Conservation (phyloP, 306 rosid species). For the Citrullus amarus region DNA sequence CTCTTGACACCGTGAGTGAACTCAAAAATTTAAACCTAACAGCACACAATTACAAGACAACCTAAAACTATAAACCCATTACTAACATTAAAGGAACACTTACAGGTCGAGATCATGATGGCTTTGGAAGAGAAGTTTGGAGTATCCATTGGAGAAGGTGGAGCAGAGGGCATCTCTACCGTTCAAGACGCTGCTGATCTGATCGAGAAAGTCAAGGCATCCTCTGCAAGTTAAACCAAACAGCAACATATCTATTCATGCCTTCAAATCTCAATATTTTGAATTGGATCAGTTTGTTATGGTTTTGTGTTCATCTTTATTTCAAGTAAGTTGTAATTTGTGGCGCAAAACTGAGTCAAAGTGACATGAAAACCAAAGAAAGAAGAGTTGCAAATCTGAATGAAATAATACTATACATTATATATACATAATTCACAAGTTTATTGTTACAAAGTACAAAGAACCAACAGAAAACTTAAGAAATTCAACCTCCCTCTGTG, state of each 20-base stretch:
- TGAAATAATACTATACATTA: neutral
- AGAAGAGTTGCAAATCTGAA: neutral
- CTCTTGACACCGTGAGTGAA: slow-evolving; percentile 44
- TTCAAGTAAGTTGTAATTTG: neutral
- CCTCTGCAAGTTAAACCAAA: slow-evolving; percentile 8
- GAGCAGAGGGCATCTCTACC: slow-evolving; percentile 56
- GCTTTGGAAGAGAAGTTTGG: slow-evolving; percentile 60
- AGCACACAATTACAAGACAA: neutral
- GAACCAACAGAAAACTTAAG: neutral
- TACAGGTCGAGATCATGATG: slow-evolving; percentile 58
- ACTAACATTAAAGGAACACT: neutral
- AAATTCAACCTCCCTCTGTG: neutral
- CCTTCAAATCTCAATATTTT: neutral
- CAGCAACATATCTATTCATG: neutral
- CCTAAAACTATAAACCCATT: neutral
- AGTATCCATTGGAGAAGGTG: slow-evolving; percentile 48
- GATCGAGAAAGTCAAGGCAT: slow-evolving; percentile 41
- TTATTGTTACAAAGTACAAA: neutral
- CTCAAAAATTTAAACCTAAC: neutral
- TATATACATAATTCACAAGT: neutral
- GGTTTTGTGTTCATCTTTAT: neutral
- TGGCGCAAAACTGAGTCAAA: neutral
- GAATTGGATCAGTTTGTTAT: neutral
- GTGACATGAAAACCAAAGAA: neutral
- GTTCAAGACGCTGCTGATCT: slow-evolving; percentile 67